Evolutionary conservation across 345 rosid genomes (phyloP).

Genomic region (Lagerstroemia speciosa): DNA sequence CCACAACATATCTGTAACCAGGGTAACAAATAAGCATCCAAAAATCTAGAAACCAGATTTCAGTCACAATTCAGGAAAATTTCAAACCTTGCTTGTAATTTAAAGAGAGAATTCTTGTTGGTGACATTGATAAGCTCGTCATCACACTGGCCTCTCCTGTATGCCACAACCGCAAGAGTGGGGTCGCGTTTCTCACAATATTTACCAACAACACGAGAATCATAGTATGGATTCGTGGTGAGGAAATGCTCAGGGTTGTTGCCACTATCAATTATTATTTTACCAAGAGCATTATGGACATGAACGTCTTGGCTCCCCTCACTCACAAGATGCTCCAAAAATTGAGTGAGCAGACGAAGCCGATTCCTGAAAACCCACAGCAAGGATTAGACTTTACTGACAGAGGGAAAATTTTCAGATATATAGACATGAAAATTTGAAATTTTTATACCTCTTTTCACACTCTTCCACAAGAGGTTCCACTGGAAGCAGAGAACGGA

Average conservation of each 20-base stretch:
- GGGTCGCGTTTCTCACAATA: slow-evolving; percentile 99
- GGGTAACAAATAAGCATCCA: slow-evolving; percentile 5
- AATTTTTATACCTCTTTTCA: slow-evolving; percentile 32
- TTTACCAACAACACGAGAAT: slow-evolving; percentile 94
- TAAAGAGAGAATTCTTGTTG: slow-evolving; percentile 90
- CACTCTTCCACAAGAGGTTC: slow-evolving; percentile 51
- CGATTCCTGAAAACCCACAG: slow-evolving; percentile 63
- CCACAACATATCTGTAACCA: slow-evolving; percentile 80
- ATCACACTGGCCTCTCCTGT: slow-evolving; percentile 95
- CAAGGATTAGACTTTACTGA: slow-evolving; percentile 14
- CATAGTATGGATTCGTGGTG: slow-evolving; percentile 97
- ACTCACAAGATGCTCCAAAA: slow-evolving; percentile 97
- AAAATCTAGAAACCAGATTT: slow-evolving; percentile 14
- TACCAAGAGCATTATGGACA: slow-evolving; percentile 98
- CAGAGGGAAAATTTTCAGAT: slow-evolving; percentile 2
- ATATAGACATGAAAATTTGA: slow-evolving; percentile 29
- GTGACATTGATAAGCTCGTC: slow-evolving; percentile 96
- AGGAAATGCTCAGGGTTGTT: slow-evolving; percentile 99
- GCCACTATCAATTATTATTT: slow-evolving; percentile 96
- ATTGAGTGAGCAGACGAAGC: slow-evolving; percentile 97
- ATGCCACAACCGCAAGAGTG: slow-evolving; percentile 94
- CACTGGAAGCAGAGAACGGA: slow-evolving; percentile 48
- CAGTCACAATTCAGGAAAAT: slow-evolving; percentile 3
- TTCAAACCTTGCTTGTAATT: slow-evolving; percentile 90
- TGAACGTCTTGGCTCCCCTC: slow-evolving; percentile 99